Conservation (phyloP, 495 filamentous ascomycete genomes). For the Aspergillus conjunctus region DNA sequence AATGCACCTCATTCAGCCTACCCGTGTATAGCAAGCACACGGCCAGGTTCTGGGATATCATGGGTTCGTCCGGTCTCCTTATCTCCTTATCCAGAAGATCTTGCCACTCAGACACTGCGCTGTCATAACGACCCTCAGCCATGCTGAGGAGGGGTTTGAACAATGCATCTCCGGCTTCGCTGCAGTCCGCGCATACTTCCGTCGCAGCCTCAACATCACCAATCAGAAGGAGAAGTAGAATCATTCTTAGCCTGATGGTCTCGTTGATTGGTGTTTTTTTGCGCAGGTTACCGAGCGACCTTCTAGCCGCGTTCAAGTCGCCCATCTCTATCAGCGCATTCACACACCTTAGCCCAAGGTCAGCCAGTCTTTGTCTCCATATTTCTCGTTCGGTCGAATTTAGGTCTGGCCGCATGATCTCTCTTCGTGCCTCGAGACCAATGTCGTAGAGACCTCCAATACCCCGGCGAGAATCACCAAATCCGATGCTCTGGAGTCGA, state of each 20-base stretch:
- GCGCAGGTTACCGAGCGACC: slow-evolving; percentile 58
- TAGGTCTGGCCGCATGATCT: slow-evolving; percentile 43
- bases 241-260: slow-evolving; percentile 47
- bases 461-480: slow-evolving; percentile 78
- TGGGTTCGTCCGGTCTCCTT: slow-evolving; percentile 39
- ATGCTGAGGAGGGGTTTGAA: slow-evolving; percentile 70
- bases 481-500: slow-evolving; percentile 80
- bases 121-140: slow-evolving; percentile 72
- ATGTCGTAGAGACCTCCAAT: slow-evolving; percentile 89
- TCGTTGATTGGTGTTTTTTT: slow-evolving; percentile 40
- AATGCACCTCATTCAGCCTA: slow-evolving; percentile 66
- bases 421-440: slow-evolving; percentile 68
- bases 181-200: slow-evolving; percentile 35
- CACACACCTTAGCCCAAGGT: slow-evolving; percentile 76
- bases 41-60: slow-evolving; percentile 76
- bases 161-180: slow-evolving; percentile 35
- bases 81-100: slow-evolving; percentile 45
- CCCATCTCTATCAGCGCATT: slow-evolving; percentile 90
- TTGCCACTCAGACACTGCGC: slow-evolving; percentile 65
- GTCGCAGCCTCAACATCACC: slow-evolving; percentile 75
- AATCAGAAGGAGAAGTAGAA: slow-evolving; percentile 71
- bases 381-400: slow-evolving; percentile 44
- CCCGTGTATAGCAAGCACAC: slow-evolving; percentile 83
- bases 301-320: slow-evolving; percentile 73
- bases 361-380: slow-evolving; percentile 70